Conservation (phyloP, 2,329 filamentous ascomycete genomes). For the Curvularia sp. region DNA sequence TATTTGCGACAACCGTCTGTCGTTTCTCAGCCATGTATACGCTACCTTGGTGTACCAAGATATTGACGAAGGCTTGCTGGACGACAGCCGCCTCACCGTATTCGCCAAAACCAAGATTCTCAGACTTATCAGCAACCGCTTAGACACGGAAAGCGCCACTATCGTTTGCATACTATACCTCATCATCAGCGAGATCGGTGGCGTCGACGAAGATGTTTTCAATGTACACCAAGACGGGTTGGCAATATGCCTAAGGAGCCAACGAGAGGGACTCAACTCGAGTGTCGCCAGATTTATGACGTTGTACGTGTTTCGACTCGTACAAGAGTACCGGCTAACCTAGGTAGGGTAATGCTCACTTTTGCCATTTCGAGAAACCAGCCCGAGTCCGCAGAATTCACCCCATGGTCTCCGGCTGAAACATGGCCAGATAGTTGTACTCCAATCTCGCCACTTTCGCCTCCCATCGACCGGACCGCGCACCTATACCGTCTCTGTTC, state of each 20-base stretch:
- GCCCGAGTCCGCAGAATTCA: conserved; percentile 26
- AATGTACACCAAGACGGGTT: conserved; percentile 42
- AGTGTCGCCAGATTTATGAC: conserved; percentile 36
- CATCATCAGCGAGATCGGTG: conserved; percentile 43
- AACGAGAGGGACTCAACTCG: conserved; percentile 31
- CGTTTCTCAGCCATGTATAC: conserved; percentile 46
- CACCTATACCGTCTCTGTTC: conserved; percentile 31
- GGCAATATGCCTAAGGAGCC: conserved; percentile 31
- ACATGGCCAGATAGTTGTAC: conserved; percentile 4
- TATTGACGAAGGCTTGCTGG: conserved; percentile 34
- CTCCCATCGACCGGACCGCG: conserved; percentile 27
- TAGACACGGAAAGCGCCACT: conserved; percentile 40
- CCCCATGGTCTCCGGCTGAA: conserved; percentile 18
- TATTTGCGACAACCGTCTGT: conserved; percentile 40
- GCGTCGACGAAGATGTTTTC: conserved; percentile 39
- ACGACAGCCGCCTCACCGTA: conserved; percentile 43
- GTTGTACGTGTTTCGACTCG: conserved; percentile 32
- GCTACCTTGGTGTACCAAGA: conserved; percentile 46
- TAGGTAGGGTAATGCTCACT: conserved; percentile 31
- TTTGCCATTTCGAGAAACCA: conserved; percentile 36
- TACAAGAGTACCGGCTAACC: conserved; percentile 1
- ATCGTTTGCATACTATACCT: conserved; percentile 45
- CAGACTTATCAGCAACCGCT: conserved; percentile 35
- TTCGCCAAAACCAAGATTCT: conserved; percentile 44
- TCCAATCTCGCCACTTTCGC: conserved; percentile 36